Base-by-base conservation (phyloP, 1,284 basidiomycete species). In the Meripilus lineatus region DNA sequence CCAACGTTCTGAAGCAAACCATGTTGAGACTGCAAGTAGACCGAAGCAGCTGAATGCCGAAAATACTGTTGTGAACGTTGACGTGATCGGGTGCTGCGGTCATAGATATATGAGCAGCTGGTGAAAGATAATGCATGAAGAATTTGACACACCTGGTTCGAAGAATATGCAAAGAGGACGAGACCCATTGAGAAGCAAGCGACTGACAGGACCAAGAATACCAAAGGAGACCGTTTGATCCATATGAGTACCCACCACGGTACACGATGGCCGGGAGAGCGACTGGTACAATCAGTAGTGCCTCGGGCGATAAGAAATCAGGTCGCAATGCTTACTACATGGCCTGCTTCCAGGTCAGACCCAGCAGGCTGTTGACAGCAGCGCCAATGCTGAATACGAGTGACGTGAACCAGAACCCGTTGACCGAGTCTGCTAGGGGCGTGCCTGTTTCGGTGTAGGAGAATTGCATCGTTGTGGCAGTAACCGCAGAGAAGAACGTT, bases 161-260 rank as follows among this genome's bases (percentile, higher is more conserved):
- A 81, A 2, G 81, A 76, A 54, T 83, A 84, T 3, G 79, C 69
- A 50, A 85, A 84, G 23, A 79, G 69, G 42, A 79, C 79, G 18
- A 86, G 68, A 6, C 83, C 83, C 25, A 81, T 71, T 1, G 80
- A 84, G 57, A 86, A 86, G 55, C 79, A 82, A 8, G 80, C 79
- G 23, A 85, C 81, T 30, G 82, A 84, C 53, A 84, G 67, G 32
- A 85, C 81, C 38, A 87, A 70, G 62, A 85, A 84, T 41, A 84
- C 79, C 30, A 85, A 68, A 7, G 84, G 84, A 1, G 81, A 84
- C n/a, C 82, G 68, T 57, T 84, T 84, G 63, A 87, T 86, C 84
- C 84, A 88, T 48, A 85, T 85, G 42, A 82, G 63, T 21, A 86
- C 82, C 82, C 84, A 86, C 81, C 83, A 86, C 0, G 84, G 83